Evolutionary conservation across 345 rosid species (phyloP), one percentile per base, ranked within the genome.

Genomic region (Salix viminalis): DNA sequence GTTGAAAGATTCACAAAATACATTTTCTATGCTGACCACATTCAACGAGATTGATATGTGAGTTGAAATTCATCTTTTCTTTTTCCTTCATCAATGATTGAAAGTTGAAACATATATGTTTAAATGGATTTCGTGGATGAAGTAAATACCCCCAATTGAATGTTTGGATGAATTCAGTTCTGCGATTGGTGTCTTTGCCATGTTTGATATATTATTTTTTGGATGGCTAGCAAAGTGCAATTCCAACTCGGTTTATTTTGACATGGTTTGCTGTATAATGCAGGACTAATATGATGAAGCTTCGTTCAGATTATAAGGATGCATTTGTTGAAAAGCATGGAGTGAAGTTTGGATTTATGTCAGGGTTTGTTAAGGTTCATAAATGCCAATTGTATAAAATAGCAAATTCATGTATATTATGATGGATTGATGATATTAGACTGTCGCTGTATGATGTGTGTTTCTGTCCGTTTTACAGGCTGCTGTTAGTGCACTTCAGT

Each of bases 1-100:
- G 74, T 81, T 94, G 93, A 92, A 94, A 77, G 98, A 94, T 73
- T 92, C 98, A 42, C 98, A 94, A 74, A 94, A 94, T 81, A 94
- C 97, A 52, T 94, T 94, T 76, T 93, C 98, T 0, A 41, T 94
- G 92, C 79, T 94, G 83, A 92, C 98, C 54, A 94, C 98, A 64
- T 94, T 94, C 85, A 92, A 94, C 79, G 98, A 92, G 86, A 92
- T 94, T 71, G 98, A 94, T 79, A 94, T 94, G 98, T 92, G 82
- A 86, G 85, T 76, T 42, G 39, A 15, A 77, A 26, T 19, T 46
- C 4, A 10, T n/a, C 24, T 7, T 58, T 19, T 58, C 23, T 67
- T 67, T 16, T 18, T 67, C 12, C 14, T 21, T 34, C 24, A 36
- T 50, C 11, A 28, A 7, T 28, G 61, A 6, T 30, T 30, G 44